Evolutionary conservation across 2,329 filamentous ascomycete species (phyloP).

Genomic region (Verticillium albo-atrum): DNA sequence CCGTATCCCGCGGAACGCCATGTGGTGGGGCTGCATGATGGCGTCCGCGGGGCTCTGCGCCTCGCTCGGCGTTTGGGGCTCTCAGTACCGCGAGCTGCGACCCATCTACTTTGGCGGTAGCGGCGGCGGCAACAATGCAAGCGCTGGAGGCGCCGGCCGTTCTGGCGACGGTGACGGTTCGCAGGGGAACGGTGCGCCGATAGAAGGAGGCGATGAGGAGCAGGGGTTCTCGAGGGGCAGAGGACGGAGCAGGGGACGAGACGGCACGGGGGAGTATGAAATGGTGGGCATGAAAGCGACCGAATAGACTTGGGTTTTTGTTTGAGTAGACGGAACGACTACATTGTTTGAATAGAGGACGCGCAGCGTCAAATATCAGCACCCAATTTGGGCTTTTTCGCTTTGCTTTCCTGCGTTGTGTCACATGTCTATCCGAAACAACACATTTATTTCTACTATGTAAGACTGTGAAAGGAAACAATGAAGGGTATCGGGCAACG

Average conservation of each 20-base stretch:
- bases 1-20: constrained; percentile 67
- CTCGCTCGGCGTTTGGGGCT: constrained; percentile 80
- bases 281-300: constrained; percentile 50
- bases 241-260: constrained; percentile 47
- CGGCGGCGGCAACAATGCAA: constrained; percentile 18
- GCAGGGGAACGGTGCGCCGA: constrained; percentile 13
- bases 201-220: constrained; percentile 20
- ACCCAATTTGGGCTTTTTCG: no score
- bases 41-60: constrained; percentile 40
- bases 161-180: constrained; percentile 12
- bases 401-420: no score
- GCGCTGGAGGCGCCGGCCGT: constrained; percentile 9
- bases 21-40: constrained; percentile 75
- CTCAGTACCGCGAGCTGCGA: constrained; percentile 81
- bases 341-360: not conserved
- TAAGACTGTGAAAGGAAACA: not conserved
- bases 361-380: not conserved
- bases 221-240: constrained; percentile 47
- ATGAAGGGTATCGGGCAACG: no score
- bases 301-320: not conserved
- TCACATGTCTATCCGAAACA: no score
- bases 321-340: not conserved
- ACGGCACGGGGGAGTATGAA: constrained; percentile 59
- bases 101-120: constrained; percentile 81
- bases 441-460: not conserved